phyloP scores from a whole-genome alignment of 306 rosid species.

The Sicyos baderoa region DNA sequence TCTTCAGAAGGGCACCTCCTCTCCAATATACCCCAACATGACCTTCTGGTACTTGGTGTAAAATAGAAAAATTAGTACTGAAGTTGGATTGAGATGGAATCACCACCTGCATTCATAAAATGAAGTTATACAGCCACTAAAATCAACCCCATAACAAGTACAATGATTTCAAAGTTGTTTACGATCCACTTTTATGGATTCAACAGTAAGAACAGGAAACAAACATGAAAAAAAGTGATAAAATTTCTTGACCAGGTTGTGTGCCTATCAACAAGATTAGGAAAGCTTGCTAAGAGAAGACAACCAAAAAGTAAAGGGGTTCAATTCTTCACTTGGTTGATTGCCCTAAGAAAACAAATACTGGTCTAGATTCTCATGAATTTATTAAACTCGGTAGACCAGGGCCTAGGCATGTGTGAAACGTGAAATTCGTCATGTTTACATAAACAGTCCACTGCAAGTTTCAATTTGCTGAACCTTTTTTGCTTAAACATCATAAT shows the following conservation, averaged over 20 bases:
- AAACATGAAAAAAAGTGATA: neutral
- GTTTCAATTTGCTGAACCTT: slow-evolving; percentile 1
- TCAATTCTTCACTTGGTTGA: slow-evolving; percentile 1
- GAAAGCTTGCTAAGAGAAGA: neutral
- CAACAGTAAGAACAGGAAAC: too few relatives aligned
- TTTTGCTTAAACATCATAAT: neutral
- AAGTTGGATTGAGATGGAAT: slow-evolving; percentile 42
- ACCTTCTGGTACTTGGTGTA: slow-evolving; percentile 98
- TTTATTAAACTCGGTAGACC: neutral
- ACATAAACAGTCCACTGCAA: neutral
- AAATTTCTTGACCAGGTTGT: neutral
- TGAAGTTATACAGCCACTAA: neutral
- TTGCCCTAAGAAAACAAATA: neutral
- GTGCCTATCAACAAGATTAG: neutral
- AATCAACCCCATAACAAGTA: neutral
- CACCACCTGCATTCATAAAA: slow-evolving; percentile 36
- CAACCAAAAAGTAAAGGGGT: neutral
- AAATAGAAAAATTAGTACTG: slow-evolving; percentile 36
- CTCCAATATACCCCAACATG: slow-evolving; percentile 96
- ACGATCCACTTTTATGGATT: too few relatives aligned
- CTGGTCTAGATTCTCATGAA: neutral
- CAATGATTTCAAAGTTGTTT: neutral
- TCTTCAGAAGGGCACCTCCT: slow-evolving; percentile 87
- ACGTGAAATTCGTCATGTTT: neutral
- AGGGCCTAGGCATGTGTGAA: neutral